Percentiles rank a stretch among this genome's conserved stretches.
phyloP scores from a whole-genome alignment of 495 filamentous ascomycete genomes.

The Opeltia flavorubescens region DNA sequence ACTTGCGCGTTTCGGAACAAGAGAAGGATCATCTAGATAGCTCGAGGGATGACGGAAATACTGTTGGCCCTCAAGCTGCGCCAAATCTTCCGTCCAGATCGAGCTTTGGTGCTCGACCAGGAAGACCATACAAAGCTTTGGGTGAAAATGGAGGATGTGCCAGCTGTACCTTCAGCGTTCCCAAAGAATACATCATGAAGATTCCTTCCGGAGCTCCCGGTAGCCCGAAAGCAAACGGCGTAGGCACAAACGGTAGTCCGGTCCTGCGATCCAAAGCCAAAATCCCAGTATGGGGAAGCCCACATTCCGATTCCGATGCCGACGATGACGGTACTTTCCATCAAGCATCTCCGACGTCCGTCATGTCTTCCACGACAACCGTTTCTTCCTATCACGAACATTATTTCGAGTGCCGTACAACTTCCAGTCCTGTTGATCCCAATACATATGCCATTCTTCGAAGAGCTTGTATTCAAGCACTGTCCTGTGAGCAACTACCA shows the following conservation, averaged over 20 bases:
- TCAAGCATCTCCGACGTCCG: constrained; percentile 13
- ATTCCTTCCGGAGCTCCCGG: constrained; percentile 39
- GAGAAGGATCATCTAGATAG: neutral
- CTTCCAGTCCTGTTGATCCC: constrained; percentile 61
- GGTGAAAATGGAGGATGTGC: constrained; percentile 37
- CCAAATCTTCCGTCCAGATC: neutral
- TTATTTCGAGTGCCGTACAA: constrained; percentile 74
- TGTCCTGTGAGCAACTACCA: constrained; percentile 75
- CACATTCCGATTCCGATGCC: constrained; percentile 21
- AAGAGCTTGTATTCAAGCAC: constrained; percentile 69
- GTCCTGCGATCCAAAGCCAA: constrained; percentile 41
- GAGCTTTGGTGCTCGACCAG: too few species aligned
- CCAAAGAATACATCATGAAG: constrained; percentile 37
- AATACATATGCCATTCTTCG: constrained; percentile 72
- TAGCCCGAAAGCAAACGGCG: constrained; percentile 33
- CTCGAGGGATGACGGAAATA: neutral
- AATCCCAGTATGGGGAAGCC: constrained; percentile 31
- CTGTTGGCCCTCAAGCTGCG: constrained; percentile 2
- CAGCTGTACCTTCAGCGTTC: constrained; percentile 43
- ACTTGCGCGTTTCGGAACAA: constrained; percentile 2
- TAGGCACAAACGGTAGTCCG: constrained; percentile 38
- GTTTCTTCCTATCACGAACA: constrained; percentile 53
- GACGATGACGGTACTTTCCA: constrained; percentile 26
- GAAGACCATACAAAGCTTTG: neutral
- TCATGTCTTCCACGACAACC: constrained; percentile 26